Evolutionary conservation across 2,329 filamentous ascomycete species (phyloP).

Genomic region (Fonsecaea monophora): DNA sequence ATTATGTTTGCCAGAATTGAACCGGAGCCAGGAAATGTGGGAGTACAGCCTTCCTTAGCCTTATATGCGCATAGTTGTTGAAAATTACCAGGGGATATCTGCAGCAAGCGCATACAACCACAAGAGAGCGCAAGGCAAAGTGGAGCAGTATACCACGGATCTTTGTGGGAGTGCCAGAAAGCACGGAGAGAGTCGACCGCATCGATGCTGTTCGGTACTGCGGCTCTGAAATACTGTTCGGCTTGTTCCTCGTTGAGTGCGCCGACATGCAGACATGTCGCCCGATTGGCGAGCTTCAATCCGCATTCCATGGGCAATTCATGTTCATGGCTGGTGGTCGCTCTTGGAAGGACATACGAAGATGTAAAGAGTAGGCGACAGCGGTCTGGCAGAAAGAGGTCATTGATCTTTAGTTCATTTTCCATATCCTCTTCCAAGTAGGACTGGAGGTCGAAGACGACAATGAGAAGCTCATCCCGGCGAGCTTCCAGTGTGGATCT

Average conservation of each 20-base stretch:
- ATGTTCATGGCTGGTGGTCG: neutral
- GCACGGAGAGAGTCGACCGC: conserved; percentile 3
- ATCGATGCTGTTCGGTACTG: conserved; percentile 9
- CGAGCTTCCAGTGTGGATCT: conserved; percentile 16
- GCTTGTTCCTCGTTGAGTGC: conserved; percentile 7
- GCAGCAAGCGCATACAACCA: conserved; percentile 17
- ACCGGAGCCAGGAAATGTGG: conserved; percentile 36
- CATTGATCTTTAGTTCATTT: neutral
- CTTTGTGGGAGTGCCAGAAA: neutral
- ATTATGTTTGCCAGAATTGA: conserved; percentile 69
- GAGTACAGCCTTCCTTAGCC: conserved; percentile 16
- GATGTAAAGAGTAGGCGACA: conserved; percentile 19
- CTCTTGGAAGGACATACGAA: conserved; percentile 5
- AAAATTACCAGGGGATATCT: conserved; percentile 10
- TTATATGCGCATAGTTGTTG: conserved; percentile 7
- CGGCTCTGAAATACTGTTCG: conserved; percentile 12
- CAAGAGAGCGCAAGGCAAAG: conserved; percentile 16
- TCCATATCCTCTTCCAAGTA: conserved; percentile 21
- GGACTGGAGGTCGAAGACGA: conserved; percentile 26
- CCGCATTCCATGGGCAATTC: conserved; percentile 6
- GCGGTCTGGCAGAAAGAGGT: conserved; percentile 21
- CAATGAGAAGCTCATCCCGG: conserved; percentile 26
- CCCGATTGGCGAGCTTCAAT: conserved; percentile 15
- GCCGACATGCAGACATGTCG: conserved; percentile 21
- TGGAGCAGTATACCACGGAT: conserved; percentile 5